Conservation (phyloP, 129 eudicot species). For the Kitagawia praeruptora region DNA sequence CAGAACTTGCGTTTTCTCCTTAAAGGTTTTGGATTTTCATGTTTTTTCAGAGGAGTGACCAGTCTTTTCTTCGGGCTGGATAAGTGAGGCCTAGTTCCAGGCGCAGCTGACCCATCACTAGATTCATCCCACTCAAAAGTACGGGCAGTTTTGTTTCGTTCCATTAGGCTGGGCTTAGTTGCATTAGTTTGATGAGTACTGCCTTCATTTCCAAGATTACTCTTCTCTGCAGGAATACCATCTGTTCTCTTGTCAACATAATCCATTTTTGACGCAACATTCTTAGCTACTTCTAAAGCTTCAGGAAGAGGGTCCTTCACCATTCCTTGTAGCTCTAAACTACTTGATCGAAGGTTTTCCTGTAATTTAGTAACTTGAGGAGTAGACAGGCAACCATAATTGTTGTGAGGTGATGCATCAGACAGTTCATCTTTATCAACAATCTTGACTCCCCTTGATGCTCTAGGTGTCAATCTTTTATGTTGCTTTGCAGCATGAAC, state of each 20-base stretch:
- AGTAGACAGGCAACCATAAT: conserved; percentile 21
- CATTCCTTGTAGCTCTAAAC: conserved; percentile 41
- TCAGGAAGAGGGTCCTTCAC: conserved; percentile 79
- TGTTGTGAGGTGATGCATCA: conserved; percentile 17
- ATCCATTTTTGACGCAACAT: conserved; percentile 18
- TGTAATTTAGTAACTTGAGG: conserved; percentile 44
- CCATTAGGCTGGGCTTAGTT: conserved; percentile 46
- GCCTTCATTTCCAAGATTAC: conserved; percentile 8
- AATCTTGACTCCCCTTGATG: conserved; percentile 50
- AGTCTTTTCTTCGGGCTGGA: conserved; percentile 40
- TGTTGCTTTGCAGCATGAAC: conserved; percentile 26
- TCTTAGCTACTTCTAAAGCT: conserved; percentile 49
- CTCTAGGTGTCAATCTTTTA: conserved; percentile 20
- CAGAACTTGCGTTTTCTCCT: conserved; percentile 43
- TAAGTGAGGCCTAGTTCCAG: conserved; percentile 32
- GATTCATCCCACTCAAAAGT: conserved; percentile 74
- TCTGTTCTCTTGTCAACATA: conserved; percentile 26
- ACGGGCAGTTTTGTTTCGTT: conserved; percentile 49
- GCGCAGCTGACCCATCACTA: conserved; percentile 29
- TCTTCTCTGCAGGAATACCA: conserved; percentile 29
- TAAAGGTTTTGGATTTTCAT: conserved; percentile 23
- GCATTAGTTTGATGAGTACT: conserved; percentile 16
- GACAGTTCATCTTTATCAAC: conserved; percentile 28
- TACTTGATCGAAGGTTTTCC: conserved; percentile 52
- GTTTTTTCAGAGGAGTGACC: conserved; percentile 45